These are phyloP conservation scores for Fistulifera solaris DNA, from an alignment of 108 stramenopile species.

Conservation along the genomic window DNA sequence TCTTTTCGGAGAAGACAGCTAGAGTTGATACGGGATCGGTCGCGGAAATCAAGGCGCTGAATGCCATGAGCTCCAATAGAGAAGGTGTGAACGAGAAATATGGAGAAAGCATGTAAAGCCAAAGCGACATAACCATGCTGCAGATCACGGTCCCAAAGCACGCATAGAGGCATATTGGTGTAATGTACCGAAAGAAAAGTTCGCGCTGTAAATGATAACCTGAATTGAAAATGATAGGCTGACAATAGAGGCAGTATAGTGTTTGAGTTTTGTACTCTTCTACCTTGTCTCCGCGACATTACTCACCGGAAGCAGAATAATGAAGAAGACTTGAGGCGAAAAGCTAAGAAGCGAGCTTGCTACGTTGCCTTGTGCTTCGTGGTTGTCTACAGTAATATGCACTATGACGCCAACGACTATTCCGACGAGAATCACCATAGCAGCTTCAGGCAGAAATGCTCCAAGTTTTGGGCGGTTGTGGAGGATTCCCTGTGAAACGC, in stretches of 20 bases:
- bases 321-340: slow-evolving; percentile 62
- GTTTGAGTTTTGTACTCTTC: too few species aligned
- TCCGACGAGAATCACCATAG: slow-evolving; percentile 52
- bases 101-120: slow-evolving; percentile 31
- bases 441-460: slow-evolving; percentile 62
- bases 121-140: slow-evolving; percentile 39
- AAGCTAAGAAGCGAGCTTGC: slow-evolving; percentile 43
- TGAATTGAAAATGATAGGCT: slow-evolving; percentile 80
- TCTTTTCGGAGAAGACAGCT: slow-evolving; percentile 69
- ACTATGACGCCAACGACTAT: slow-evolving; percentile 42
- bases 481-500: slow-evolving; percentile 20
- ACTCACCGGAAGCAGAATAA: slow-evolving; percentile 52
- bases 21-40: slow-evolving; percentile 84
- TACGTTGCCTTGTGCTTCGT: slow-evolving; percentile 8
- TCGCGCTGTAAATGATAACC: slow-evolving; percentile 56
- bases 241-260: too few species aligned
- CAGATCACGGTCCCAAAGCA: slow-evolving; percentile 62
- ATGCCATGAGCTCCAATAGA: slow-evolving; percentile 56
- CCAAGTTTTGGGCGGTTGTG: slow-evolving; percentile 35
- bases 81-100: slow-evolving; percentile 25
- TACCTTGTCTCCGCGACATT: too few species aligned
- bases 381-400: slow-evolving; percentile 14
- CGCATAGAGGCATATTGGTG: slow-evolving; percentile 53
- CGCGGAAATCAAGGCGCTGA: slow-evolving; percentile 74
- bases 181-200: slow-evolving; percentile 58